phyloP scores from a whole-genome alignment of 169 alveolate genomes.

The Plasmodium billcollinsi region DNA sequence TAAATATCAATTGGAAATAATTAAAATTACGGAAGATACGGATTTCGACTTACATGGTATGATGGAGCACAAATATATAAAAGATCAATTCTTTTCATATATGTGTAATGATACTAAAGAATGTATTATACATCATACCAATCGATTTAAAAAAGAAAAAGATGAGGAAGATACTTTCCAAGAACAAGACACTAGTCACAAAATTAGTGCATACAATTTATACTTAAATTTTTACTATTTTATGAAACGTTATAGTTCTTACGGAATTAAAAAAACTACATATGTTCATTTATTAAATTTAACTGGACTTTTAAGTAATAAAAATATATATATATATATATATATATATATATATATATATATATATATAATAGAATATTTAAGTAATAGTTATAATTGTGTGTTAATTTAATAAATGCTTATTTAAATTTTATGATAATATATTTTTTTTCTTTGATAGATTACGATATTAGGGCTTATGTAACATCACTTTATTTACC shows the following conservation, averaged over 20 bases:
- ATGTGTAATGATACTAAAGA: slow-evolving; percentile 17
- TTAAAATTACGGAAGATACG: slow-evolving; percentile 15
- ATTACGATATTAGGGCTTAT: slow-evolving; percentile 43
- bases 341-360: no score
- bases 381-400: neutral
- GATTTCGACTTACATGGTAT: slow-evolving; percentile 21
- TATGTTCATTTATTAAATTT: slow-evolving; percentile 36
- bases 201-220: slow-evolving; percentile 22
- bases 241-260: slow-evolving; percentile 13
- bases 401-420: neutral
- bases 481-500: slow-evolving; percentile 44
- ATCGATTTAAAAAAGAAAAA: slow-evolving; percentile 1
- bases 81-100: slow-evolving; percentile 23
- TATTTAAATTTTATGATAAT: neutral
- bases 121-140: slow-evolving; percentile 36
- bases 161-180: neutral
- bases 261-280: slow-evolving; percentile 1
- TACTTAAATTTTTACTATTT: slow-evolving; percentile 23
- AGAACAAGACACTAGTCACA: neutral
- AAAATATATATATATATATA: no score
- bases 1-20: slow-evolving; percentile 38
- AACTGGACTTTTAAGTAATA: slow-evolving; percentile 31
- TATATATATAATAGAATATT: neutral
- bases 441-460: slow-evolving; percentile 1
- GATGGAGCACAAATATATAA: slow-evolving; percentile 31